Evolutionary conservation across 1,284 basidiomycete species (phyloP).

Genomic region (Ceratobasidium sp.): DNA sequence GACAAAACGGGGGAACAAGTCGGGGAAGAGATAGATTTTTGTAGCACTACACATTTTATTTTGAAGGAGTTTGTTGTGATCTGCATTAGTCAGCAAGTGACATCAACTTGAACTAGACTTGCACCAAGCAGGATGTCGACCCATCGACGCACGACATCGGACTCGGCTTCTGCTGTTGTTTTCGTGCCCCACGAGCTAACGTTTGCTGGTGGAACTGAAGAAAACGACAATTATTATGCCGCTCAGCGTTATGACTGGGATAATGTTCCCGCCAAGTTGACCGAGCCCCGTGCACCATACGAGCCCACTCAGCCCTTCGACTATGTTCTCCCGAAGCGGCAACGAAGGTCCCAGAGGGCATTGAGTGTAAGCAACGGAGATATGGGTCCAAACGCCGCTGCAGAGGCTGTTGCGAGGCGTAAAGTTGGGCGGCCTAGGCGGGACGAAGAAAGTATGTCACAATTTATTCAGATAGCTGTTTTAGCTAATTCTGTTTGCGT

Average conservation of each 20-base stretch:
- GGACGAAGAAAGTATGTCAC: constrained; percentile 27
- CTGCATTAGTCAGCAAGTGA: constrained; percentile 43
- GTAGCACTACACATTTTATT: not conserved
- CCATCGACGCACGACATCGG: constrained; percentile 38
- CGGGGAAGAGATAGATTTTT: constrained; percentile 12
- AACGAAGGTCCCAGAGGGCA: constrained; percentile 1
- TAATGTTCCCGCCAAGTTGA: constrained; percentile 33
- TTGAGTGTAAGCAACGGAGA: constrained; percentile 13
- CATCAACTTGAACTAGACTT: constrained; percentile 30
- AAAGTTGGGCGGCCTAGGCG: constrained; percentile 5
- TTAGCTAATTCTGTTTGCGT: not conserved
- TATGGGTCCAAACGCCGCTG: not conserved
- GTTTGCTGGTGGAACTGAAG: constrained; percentile 21
- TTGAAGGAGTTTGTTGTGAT: constrained; percentile 42
- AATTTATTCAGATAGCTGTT: not conserved
- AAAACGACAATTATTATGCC: constrained; percentile 30
- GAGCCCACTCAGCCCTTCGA: constrained; percentile 40
- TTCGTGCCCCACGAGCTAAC: constrained; percentile 19
- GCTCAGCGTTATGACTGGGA: constrained; percentile 39
- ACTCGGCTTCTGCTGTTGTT: not conserved
- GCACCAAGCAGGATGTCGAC: constrained; percentile 16
- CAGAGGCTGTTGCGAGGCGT: not conserved
- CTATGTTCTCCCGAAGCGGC: constrained; percentile 14
- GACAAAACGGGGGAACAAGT: constrained; percentile 14
- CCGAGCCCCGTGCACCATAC: constrained; percentile 27